Evolutionary conservation across 2,329 filamentous ascomycete genomes (phyloP).

Genomic region (Cladophialophora carrionii): DNA sequence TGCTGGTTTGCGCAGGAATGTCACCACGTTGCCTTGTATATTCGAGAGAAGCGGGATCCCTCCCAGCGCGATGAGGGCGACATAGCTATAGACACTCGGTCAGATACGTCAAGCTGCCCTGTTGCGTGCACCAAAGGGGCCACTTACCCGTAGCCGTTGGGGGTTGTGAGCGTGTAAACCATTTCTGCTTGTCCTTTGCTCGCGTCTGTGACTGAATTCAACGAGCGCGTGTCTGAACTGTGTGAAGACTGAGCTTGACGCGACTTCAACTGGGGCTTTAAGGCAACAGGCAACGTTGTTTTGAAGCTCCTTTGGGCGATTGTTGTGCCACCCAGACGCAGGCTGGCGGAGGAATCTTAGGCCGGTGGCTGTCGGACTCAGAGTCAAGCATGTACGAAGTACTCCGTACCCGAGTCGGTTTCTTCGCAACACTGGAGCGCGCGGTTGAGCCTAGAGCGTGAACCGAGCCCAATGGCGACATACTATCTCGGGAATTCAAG

Average conservation of each 20-base stretch:
- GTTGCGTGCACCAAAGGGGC: background rate
- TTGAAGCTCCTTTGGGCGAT: background rate
- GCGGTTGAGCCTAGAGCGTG: background rate
- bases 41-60: conserved; percentile 58
- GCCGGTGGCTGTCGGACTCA: background rate
- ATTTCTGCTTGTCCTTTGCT: conserved; percentile 26
- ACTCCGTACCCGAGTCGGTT: background rate
- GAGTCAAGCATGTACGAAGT: background rate
- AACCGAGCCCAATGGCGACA: background rate
- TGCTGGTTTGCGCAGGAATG: conserved; percentile 54
- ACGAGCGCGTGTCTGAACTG: background rate
- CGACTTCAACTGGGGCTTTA: background rate
- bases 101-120: conserved; percentile 13
- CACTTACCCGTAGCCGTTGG: conserved; percentile 36
- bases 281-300: background rate
- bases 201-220: background rate
- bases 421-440: no score
- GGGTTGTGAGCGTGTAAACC: conserved; percentile 30
- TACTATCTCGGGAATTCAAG: background rate
- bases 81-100: conserved; percentile 52
- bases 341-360: background rate
- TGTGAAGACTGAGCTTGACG: background rate
- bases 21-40: conserved; percentile 56
- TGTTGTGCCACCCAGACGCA: background rate
- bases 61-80: conserved; percentile 58